Percentiles rank a stretch among this genome's conserved stretches.
Evolutionary conservation across 768 basidiomycete genomes (phyloP).

Genomic region (Coprinopsis sp.): DNA sequence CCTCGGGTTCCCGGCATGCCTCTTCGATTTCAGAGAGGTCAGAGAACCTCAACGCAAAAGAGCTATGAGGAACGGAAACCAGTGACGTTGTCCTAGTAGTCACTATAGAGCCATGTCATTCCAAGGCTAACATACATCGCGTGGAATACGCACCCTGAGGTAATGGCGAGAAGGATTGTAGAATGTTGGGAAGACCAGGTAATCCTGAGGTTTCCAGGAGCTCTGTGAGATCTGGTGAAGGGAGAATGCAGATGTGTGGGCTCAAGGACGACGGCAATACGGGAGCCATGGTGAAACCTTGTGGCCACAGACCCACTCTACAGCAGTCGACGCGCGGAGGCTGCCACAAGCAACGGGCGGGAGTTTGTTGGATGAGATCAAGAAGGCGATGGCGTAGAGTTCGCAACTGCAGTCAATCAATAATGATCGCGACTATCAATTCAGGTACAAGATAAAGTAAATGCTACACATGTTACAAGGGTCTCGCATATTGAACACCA

Average conservation of each 20-base stretch:
- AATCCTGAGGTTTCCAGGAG: constrained; percentile 55
- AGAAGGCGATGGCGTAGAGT: neutral
- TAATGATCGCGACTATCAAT: neutral
- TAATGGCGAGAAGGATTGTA: constrained; percentile 82
- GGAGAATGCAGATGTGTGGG: constrained; percentile 73
- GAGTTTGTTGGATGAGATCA: neutral
- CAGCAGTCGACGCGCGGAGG: neutral
- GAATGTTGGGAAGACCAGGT: constrained; percentile 65
- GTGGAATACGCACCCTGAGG: constrained; percentile 54
- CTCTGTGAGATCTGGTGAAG: constrained; percentile 65
- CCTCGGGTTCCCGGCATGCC: constrained; percentile 75
- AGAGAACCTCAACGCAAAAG: constrained; percentile 77
- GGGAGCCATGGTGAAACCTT: constrained; percentile 37
- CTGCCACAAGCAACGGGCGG: neutral
- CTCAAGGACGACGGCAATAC: constrained; percentile 69
- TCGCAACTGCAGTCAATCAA: neutral
- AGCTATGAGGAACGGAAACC: constrained; percentile 61
- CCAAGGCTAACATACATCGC: neutral
- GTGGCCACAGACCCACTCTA: neutral
- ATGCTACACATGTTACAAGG: constrained; percentile 19
- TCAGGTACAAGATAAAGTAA: constrained; percentile 11
- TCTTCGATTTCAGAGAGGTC: constrained; percentile 66
- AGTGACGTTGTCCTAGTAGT: constrained; percentile 75
- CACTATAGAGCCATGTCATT: constrained; percentile 38
- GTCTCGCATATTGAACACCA: constrained; percentile 23